Evolutionary conservation across 2,329 filamentous ascomycete genomes (phyloP).

Genomic region (Ambrosiella beaveri): DNA sequence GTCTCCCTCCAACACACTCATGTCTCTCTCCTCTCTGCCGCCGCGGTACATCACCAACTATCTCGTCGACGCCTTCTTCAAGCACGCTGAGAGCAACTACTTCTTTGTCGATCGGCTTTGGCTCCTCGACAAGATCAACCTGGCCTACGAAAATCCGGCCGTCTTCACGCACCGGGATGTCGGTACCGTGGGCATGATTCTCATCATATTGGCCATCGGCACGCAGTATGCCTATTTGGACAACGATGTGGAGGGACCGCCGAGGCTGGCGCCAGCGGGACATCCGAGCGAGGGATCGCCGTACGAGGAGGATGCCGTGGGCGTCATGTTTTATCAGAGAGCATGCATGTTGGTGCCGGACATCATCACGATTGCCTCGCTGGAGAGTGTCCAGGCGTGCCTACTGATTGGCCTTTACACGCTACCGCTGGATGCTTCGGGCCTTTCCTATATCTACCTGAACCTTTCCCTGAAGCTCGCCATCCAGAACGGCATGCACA

Average conservation of each 20-base stretch:
- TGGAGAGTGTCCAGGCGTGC: constrained; percentile 41
- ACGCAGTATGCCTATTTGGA: constrained; percentile 34
- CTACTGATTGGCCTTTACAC: constrained; percentile 38
- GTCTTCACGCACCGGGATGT: constrained; percentile 25
- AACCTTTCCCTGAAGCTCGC: constrained; percentile 38
- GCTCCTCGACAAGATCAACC: constrained; percentile 25
- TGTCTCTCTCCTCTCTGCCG: constrained; percentile 25
- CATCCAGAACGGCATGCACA: constrained; percentile 44
- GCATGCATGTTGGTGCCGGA: constrained; percentile 37
- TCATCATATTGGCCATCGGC: constrained; percentile 31
- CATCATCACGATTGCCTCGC: constrained; percentile 36
- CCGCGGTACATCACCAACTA: constrained; percentile 31
- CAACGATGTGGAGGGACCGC: constrained; percentile 5
- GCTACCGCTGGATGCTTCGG: constrained; percentile 37
- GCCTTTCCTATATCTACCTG: constrained; percentile 38
- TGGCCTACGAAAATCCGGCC: constrained; percentile 24
- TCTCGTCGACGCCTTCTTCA: constrained; percentile 29
- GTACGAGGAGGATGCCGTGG: constrained; percentile 33
- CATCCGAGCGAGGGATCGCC: constrained; percentile 16
- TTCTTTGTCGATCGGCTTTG: constrained; percentile 29
- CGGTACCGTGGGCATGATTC: constrained; percentile 27
- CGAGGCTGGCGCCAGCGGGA: constrained; percentile 14
- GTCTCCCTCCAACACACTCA: constrained; percentile 22
- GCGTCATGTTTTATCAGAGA: constrained; percentile 38
- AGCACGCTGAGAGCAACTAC: constrained; percentile 31